Evolutionary conservation across 129 eudicot genomes (phyloP).

Genomic region (Saussurea involucrata): DNA sequence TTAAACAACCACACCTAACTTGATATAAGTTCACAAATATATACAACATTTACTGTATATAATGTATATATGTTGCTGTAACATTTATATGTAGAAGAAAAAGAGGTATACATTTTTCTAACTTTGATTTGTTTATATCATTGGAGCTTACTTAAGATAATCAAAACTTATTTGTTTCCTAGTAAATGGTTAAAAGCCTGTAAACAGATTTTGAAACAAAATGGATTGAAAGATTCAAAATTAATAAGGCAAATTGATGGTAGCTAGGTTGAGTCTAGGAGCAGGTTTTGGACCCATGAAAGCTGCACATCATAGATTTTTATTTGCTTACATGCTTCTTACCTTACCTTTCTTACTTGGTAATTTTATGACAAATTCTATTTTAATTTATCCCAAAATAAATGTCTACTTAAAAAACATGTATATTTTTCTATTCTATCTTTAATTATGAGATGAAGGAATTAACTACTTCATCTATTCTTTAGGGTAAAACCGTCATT

Average conservation of each 20-base stretch:
- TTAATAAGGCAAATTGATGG: not conserved
- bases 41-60: not conserved
- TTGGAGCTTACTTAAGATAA: not conserved
- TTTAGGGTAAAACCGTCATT: not conserved
- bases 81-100: not conserved
- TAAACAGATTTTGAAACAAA: not conserved
- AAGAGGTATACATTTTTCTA: not conserved
- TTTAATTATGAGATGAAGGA: too few species aligned
- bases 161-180: not conserved
- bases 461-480: too few species aligned
- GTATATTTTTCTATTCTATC: too few species aligned
- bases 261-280: slow-evolving; percentile 22
- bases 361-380: too few species aligned
- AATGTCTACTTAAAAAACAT: too few species aligned
- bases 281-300: slow-evolving; percentile 28
- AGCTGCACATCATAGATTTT: not conserved
- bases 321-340: not conserved
- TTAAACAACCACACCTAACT: slow-evolving; percentile 17
- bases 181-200: not conserved
- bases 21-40: not conserved
- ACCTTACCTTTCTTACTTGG: not conserved
- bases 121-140: not conserved
- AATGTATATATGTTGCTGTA: not conserved
- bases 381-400: too few species aligned
- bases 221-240: slow-evolving; percentile 21